These are phyloP conservation scores for Amesomyces nigricolor DNA, from an alignment of 2,329 filamentous ascomycete genomes.

Conservation along the genomic window DNA sequence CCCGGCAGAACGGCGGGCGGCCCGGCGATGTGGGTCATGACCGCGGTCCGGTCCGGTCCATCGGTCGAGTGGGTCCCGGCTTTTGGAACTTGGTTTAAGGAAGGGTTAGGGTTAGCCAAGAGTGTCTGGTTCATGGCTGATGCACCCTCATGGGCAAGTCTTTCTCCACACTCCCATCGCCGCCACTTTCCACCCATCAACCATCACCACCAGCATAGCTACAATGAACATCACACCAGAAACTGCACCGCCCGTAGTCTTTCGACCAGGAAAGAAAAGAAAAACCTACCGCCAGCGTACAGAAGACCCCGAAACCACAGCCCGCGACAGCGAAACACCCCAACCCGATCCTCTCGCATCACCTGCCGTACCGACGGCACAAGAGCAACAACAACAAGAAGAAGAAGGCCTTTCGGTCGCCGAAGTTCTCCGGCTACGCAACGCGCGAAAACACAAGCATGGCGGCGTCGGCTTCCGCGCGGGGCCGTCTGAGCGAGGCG, in stretches of 20 bases:
- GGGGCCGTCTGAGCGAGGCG: slow-evolving; percentile 22
- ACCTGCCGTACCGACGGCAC: slow-evolving; percentile 6
- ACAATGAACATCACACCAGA: slow-evolving; percentile 17
- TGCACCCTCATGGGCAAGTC: slow-evolving; percentile 4
- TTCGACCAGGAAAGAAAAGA: slow-evolving; percentile 54
- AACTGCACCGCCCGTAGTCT: slow-evolving; percentile 39
- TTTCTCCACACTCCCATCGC: not conserved
- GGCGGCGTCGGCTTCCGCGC: slow-evolving; percentile 54
- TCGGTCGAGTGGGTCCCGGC: not conserved
- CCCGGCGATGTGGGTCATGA: not conserved
- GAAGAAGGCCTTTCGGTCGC: slow-evolving; percentile 41
- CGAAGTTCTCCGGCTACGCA: slow-evolving; percentile 49
- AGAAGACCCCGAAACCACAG: slow-evolving; percentile 27
- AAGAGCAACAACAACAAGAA: slow-evolving; percentile 19
- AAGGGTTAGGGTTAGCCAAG: no score
- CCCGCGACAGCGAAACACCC: slow-evolving; percentile 12
- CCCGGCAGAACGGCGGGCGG: not conserved
- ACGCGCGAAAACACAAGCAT: slow-evolving; percentile 43
- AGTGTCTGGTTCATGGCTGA: not conserved
- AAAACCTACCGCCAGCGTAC: slow-evolving; percentile 52
- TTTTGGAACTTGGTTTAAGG: no score
- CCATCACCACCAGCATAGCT: slow-evolving; percentile 12
- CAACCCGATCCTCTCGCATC: slow-evolving; percentile 12
- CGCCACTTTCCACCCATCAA: not conserved
- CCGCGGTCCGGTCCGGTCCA: not conserved